Evolutionary conservation across 768 basidiomycete species (phyloP).

Genomic region (Lactarius quietus): DNA sequence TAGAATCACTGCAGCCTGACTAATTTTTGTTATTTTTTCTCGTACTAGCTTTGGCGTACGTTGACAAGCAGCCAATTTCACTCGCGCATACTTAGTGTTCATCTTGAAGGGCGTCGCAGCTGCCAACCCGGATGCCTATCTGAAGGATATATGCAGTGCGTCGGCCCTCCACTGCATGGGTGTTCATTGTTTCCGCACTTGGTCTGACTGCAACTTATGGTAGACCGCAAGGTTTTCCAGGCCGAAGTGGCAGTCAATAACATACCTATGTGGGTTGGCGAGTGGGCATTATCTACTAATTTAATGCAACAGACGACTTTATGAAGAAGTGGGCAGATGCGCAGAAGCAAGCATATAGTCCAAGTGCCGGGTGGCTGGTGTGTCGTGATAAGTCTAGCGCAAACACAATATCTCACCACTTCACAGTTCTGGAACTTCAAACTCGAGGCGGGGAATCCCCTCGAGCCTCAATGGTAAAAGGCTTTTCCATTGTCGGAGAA

Average conservation of each 20-base stretch:
- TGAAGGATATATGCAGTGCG: constrained; percentile 68
- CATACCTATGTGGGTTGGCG: constrained; percentile 52
- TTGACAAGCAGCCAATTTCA: background rate
- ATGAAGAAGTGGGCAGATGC: constrained; percentile 69
- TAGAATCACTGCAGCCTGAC: background rate
- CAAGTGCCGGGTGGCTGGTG: constrained; percentile 65
- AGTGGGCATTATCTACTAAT: constrained; percentile 65
- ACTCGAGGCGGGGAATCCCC: constrained; percentile 51
- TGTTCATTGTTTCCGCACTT: background rate
- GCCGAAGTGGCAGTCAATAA: constrained; percentile 43
- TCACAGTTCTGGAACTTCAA: constrained; percentile 72
- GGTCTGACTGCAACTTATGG: background rate
- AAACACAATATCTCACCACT: background rate
- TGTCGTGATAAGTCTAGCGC: constrained; percentile 26
- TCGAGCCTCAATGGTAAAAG: constrained; percentile 65
- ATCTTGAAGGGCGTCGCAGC: constrained; percentile 63
- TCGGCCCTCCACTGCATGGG: constrained; percentile 14
- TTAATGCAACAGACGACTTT: constrained; percentile 58
- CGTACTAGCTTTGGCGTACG: constrained; percentile 55
- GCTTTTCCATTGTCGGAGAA: background rate
- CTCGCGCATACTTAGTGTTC: background rate
- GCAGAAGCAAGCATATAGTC: constrained; percentile 61
- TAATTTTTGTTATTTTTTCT: background rate
- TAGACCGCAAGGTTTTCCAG: constrained; percentile 60
- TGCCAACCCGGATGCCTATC: constrained; percentile 58